Evolutionary conservation across 371 early-diverging fungal genomes (phyloP), one percentile per base, ranked within the genome.

Genomic region (Mortierella sp.): DNA sequence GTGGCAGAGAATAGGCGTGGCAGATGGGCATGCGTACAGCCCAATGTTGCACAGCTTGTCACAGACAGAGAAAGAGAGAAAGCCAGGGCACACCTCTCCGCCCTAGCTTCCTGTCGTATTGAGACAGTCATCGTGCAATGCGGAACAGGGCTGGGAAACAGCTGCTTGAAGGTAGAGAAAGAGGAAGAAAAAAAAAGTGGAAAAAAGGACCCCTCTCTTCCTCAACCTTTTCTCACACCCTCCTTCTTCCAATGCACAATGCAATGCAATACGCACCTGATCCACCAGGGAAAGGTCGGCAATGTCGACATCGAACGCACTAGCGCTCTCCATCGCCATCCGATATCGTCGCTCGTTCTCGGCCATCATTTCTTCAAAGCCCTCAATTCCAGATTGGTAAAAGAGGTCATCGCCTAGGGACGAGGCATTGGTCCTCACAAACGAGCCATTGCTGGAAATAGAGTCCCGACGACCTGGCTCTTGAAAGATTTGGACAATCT

Each of bases 391-490:
- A 4, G 84, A 82, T 29, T 83, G 83, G 62, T 83, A 85, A 68
- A 85, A 84, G 60, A 84, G 87, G 56, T 87, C 86, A 57, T 83
- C 76, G 43, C 85, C 86, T 11, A 82, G 73, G 23, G 80, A 71
- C 1, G 66, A 68, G 48, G n/a, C n/a, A 45, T 15, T 64, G 64
- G 61, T 72, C 14, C 66, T 29, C 25, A 70, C 65, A 1, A 84
- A 58, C 26, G 87, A 86, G 19, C 85, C 84, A 14, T 82, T 82
- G 26, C 87, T 86, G 1, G 89, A 87, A 26, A 87, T 73, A 66
- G 89, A 89, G 62, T 88, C 90, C n/a, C 77, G 70, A 25, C 89
- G 81, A 46, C 86, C 82, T 57, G 86, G 85, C 46, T 83, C 83
- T n/a, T 81, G 76, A 18, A 89, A 70, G 30, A 86, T 84, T 55